Base-by-base conservation (phyloP, 805 yeast genomes). In the Pichia scutulata region DNA sequence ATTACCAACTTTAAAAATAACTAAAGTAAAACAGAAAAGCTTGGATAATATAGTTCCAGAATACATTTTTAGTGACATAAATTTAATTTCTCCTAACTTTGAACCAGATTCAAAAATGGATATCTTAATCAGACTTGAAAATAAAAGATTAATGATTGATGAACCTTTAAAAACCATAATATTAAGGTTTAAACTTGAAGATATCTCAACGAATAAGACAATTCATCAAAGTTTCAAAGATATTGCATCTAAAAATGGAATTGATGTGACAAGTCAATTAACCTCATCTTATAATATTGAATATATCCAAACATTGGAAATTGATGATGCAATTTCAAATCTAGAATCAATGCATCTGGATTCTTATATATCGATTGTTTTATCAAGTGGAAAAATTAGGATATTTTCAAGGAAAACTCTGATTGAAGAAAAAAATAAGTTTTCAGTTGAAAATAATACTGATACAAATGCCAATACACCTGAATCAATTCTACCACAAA, bases 301-400 rank as follows among this genome's bases (percentile, higher is more conserved):
- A 7, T 61, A 48, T 53, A 53, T 53, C 33, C 63, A 65, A 43
- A 55, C 54, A 18, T 16, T 62, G 10, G 47, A 39, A 10, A 57
- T 65, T 46, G 60, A 64, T 44, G 69, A 65, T 39, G 52, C 64
- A 0, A 51, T 66, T 9, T 43, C 64, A 36, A 45, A 60, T 63
- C 21, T 66, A 58, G 58, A 63, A 22, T 57, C 74, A 1, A 61
- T 68, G 7, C 63, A 69, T 28, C 61, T 70, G 23, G 82, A 76
- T 46, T 64, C 68, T 40, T 60, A 70, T 13, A 52, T 79, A 21
- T 56, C 73, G 16, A 51, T 78, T 4, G 60, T 68, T 7, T 70
- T 70, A 43, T 69, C 68, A 18, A 68, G 68, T 55, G 84, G 84
- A 1, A 54, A 57, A 12, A 59, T 79, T n/a, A 76, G 73, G 53